Conservation (phyloP, 768 basidiomycete genomes). For the Dacryopinax primogenitus region DNA sequence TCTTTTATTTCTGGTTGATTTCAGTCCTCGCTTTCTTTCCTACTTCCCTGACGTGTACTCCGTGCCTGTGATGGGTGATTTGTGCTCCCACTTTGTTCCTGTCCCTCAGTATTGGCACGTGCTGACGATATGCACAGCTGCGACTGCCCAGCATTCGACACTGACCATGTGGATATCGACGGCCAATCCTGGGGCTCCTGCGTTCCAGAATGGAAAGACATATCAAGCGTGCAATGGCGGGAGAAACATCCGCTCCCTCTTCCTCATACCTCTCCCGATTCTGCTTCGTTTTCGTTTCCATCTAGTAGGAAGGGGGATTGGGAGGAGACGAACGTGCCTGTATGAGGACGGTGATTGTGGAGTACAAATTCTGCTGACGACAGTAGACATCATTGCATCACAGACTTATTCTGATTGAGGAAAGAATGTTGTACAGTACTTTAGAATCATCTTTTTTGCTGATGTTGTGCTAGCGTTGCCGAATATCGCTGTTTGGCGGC, state of each 20-base stretch:
- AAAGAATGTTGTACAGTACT: too few species aligned
- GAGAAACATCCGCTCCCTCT: neutral
- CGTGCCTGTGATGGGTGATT: neutral
- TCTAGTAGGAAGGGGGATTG: neutral
- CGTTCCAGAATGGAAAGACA: neutral
- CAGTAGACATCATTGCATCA: too few species aligned
- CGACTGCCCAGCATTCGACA: slow-evolving; percentile 4
- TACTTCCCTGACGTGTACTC: neutral
- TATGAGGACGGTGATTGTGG: too few species aligned
- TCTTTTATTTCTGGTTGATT: neutral
- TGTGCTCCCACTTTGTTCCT: neutral
- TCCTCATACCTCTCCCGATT: too few species aligned
- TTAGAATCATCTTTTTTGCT: too few species aligned
- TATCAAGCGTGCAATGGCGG: neutral
- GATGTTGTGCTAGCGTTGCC: too few species aligned
- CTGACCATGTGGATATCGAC: neutral
- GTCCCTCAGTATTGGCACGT: neutral
- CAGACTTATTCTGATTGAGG: too few species aligned
- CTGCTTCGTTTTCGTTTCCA: too few species aligned
- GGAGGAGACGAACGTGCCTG: neutral
- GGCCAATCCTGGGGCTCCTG: neutral
- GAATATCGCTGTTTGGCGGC: too few species aligned
- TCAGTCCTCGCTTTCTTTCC: neutral
- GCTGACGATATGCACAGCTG: neutral
- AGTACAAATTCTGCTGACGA: too few species aligned